Evolutionary conservation across 2,329 filamentous ascomycete genomes (phyloP).

Genomic region (Botrytis sinoallii): DNA sequence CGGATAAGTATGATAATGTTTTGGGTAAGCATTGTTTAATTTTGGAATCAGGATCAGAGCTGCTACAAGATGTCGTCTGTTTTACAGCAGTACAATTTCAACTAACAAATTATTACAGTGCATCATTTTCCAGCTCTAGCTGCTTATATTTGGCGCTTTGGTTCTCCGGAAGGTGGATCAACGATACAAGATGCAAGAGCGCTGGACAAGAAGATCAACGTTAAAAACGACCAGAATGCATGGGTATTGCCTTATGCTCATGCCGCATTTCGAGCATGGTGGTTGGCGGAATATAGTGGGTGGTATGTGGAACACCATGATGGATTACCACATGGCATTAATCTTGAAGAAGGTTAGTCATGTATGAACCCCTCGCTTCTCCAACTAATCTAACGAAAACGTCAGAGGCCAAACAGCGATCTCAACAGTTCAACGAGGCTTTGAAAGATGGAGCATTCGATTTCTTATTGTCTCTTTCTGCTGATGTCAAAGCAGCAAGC

Average conservation of each 20-base stretch:
- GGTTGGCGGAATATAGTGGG: constrained; percentile 90
- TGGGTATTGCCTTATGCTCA: constrained; percentile 76
- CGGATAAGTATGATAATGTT: constrained; percentile 72
- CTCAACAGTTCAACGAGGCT: constrained; percentile 70
- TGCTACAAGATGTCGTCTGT: neutral
- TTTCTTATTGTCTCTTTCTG: constrained; percentile 80
- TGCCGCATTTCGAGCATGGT: constrained; percentile 76
- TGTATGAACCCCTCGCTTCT: neutral
- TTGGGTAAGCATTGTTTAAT: constrained; percentile 42
- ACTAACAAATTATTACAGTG: constrained; percentile 44
- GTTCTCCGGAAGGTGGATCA: constrained; percentile 69
- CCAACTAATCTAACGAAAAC: constrained; percentile 16
- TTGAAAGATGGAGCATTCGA: constrained; percentile 89
- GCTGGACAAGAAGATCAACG: constrained; percentile 66
- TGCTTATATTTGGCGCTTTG: constrained; percentile 73
- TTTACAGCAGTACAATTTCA: neutral
- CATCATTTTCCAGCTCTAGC: constrained; percentile 82
- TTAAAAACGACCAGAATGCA: constrained; percentile 60
- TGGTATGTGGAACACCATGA: constrained; percentile 74
- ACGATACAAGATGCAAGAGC: constrained; percentile 66
- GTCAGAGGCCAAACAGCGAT: constrained; percentile 65
- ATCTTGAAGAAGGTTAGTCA: constrained; percentile 56
- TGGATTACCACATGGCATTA: constrained; percentile 56
- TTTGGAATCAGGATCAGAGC: neutral
- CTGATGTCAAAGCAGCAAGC: constrained; percentile 74